A percentile compares a stretch with the other conserved stretches of the same genome.
These are phyloP conservation scores for Bifiguratus adelaidae DNA, from an alignment of 192 early-diverging fungal genomes.

Conservation along the genomic window DNA sequence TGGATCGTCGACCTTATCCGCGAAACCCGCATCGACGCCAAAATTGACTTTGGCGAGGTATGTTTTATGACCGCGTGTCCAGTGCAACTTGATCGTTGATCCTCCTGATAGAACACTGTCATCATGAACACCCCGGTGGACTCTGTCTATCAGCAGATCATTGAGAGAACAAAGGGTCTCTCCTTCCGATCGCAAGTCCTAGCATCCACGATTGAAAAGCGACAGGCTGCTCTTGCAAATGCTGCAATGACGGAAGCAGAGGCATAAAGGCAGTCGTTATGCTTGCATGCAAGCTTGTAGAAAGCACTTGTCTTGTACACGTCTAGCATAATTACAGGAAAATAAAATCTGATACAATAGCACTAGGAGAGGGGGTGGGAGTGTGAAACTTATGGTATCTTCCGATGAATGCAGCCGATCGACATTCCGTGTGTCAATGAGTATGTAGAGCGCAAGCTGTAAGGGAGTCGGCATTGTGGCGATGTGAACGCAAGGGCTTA, in stretches of 20 bases:
- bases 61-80: not conserved
- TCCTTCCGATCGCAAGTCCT: slow-evolving; percentile 87
- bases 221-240: slow-evolving; percentile 35
- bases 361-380: too few relatives aligned
- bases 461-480: too few relatives aligned
- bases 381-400: too few relatives aligned
- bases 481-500: too few relatives aligned
- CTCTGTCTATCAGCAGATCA: slow-evolving; percentile 91
- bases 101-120: slow-evolving; percentile 63
- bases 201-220: slow-evolving; percentile 84
- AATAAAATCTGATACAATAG: too few relatives aligned
- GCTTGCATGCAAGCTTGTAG: too few relatives aligned
- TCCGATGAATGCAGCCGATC: too few relatives aligned
- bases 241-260: slow-evolving; percentile 1
- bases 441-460: too few relatives aligned
- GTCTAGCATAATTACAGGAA: too few relatives aligned
- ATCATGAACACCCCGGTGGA: slow-evolving; percentile 82
- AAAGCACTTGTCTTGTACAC: too few relatives aligned
- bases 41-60: slow-evolving; percentile 88
- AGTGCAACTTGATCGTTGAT: not conserved
- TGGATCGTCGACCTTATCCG: slow-evolving; percentile 98
- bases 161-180: slow-evolving; percentile 87
- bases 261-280: too few relatives aligned
- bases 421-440: too few relatives aligned
- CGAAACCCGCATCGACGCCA: slow-evolving; percentile 92